Evolutionary conservation across 202 grass and related monocot genomes (phyloP).

Genomic region (Musa balbisiana): DNA sequence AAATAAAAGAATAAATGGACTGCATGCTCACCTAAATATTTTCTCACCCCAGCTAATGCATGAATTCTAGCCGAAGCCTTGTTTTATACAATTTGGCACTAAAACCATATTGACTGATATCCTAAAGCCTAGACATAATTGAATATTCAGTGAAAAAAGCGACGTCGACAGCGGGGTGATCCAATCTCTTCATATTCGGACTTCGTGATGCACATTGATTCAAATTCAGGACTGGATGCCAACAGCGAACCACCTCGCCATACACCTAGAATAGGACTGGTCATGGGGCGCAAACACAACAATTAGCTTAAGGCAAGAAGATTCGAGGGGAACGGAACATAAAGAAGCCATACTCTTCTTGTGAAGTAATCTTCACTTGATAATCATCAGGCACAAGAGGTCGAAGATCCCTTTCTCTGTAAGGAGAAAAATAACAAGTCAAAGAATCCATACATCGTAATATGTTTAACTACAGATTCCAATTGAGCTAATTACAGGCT

Average conservation of each 20-base stretch:
- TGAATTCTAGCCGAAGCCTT: neutral
- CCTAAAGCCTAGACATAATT: neutral
- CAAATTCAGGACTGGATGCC: slow-evolving; percentile 69
- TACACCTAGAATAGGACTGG: slow-evolving; percentile 61
- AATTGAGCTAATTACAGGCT: neutral
- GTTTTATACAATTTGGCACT: neutral
- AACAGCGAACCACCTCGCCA: slow-evolving; percentile 91
- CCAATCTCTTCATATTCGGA: slow-evolving; percentile 93
- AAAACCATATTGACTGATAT: neutral
- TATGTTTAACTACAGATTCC: too few species aligned
- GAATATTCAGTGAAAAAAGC: slow-evolving; percentile 62
- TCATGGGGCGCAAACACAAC: neutral
- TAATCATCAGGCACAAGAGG: slow-evolving; percentile 71
- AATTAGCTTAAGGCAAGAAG: neutral
- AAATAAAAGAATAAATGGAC: neutral
- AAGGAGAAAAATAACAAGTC: slow-evolving; percentile 8
- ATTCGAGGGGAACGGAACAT: neutral
- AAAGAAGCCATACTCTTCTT: slow-evolving; percentile 55
- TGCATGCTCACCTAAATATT: neutral
- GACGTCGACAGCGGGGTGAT: slow-evolving; percentile 58
- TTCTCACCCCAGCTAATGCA: neutral
- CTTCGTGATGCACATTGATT: slow-evolving; percentile 75
- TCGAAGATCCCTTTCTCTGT: slow-evolving; percentile 74
- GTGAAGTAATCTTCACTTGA: slow-evolving; percentile 63
- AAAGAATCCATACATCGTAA: neutral